Conservation (phyloP, 345 rosid species). For the Camelina hispida region DNA sequence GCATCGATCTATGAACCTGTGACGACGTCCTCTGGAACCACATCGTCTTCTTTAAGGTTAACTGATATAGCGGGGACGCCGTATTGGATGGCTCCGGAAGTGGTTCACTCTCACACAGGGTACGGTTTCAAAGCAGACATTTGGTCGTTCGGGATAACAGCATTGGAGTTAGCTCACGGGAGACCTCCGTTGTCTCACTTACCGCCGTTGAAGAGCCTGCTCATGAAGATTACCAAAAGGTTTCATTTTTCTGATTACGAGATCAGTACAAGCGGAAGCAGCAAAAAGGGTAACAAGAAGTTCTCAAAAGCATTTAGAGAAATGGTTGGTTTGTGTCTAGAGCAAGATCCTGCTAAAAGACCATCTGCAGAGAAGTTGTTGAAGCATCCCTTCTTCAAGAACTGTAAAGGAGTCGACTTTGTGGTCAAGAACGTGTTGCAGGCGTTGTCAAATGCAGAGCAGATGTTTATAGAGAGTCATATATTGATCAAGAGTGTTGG, state of each 20-base stretch:
- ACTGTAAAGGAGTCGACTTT: conserved; percentile 65
- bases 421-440: conserved; percentile 62
- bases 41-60: conserved; percentile 54
- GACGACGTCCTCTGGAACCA: conserved; percentile 23
- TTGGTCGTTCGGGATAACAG: conserved; percentile 95
- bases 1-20: conserved; percentile 69
- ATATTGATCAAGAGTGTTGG: conserved; percentile 7
- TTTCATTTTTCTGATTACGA: conserved; percentile 78
- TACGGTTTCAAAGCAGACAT: conserved; percentile 91
- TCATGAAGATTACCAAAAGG: conserved; percentile 82
- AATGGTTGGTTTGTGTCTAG: conserved; percentile 77
- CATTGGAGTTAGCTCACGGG: conserved; percentile 83
- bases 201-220: conserved; percentile 72
- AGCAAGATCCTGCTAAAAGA: conserved; percentile 79
- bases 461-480: conserved; percentile 55
- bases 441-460: conserved; percentile 73
- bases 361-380: conserved; percentile 78
- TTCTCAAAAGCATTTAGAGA: conserved; percentile 85
- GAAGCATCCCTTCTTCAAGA: conserved; percentile 76
- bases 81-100: conserved; percentile 99
- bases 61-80: conserved; percentile 85
- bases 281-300: conserved; percentile 54
- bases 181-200: conserved; percentile 84
- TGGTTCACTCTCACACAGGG: conserved; percentile 87
- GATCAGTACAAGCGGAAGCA: conserved; percentile 41